Percentiles rank a stretch among this genome's conserved stretches.
Evolutionary conservation across 345 rosid species (phyloP).

Genomic region (Syzygium grande): DNA sequence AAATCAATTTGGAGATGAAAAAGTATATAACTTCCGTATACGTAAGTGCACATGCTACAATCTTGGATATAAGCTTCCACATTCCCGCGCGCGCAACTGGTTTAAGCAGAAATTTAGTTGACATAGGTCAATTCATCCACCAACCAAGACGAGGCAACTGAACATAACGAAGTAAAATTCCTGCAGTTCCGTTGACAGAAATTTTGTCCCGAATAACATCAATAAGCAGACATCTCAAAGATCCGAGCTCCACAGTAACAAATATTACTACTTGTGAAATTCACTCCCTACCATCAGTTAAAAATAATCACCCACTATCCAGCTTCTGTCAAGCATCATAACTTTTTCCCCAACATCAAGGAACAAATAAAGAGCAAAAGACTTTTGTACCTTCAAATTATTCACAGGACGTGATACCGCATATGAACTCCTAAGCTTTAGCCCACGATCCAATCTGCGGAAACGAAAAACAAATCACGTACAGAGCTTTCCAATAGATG

Average conservation of each 20-base stretch:
- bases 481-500: not conserved
- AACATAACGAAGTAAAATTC: not conserved
- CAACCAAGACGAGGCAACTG: not conserved
- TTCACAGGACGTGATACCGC: slow-evolving; percentile 19
- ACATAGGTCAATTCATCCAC: not conserved
- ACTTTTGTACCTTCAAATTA: slow-evolving; percentile 23
- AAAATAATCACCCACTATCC: not conserved
- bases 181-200: not conserved
- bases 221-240: not conserved
- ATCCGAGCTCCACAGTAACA: not conserved
- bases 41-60: not conserved
- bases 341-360: not conserved
- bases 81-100: not conserved
- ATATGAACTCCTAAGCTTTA: slow-evolving; percentile 19
- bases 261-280: not conserved
- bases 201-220: not conserved
- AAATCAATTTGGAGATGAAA: not conserved
- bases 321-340: not conserved
- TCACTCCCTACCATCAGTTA: not conserved
- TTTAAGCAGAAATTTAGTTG: not conserved
- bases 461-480: not conserved
- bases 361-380: not conserved
- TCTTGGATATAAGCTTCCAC: not conserved
- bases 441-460: slow-evolving; percentile 34
- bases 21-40: fast-evolving